phyloP scores from a whole-genome alignment of 2,329 filamentous ascomycete genomes.

The Exophiala viscosa region DNA sequence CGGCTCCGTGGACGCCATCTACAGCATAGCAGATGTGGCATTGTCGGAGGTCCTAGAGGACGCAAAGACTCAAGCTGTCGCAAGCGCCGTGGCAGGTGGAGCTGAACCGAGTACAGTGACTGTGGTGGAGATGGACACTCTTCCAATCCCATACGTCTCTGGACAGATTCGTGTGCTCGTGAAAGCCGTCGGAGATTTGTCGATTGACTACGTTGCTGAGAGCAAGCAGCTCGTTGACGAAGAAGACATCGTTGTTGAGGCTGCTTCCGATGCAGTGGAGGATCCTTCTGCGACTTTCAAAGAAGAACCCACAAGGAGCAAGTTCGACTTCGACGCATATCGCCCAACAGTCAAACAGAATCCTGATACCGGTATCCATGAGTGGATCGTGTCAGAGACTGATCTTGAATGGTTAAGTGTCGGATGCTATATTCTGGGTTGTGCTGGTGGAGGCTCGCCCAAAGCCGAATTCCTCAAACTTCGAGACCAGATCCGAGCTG shows the following conservation, averaged over 20 bases:
- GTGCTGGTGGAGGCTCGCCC: slow-evolving; percentile 47
- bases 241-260: slow-evolving; percentile 24
- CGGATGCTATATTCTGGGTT: slow-evolving; percentile 49
- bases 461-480: slow-evolving; percentile 42
- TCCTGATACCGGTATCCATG: slow-evolving; percentile 36
- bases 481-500: slow-evolving; percentile 34
- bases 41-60: slow-evolving; percentile 29
- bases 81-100: slow-evolving; percentile 16
- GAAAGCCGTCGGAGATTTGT: slow-evolving; percentile 40
- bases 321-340: slow-evolving; percentile 36
- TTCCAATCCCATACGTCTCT: slow-evolving; percentile 32
- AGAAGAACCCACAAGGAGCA: slow-evolving; percentile 11
- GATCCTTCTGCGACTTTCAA: not conserved
- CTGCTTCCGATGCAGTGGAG: slow-evolving; percentile 11
- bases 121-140: slow-evolving; percentile 36
- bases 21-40: slow-evolving; percentile 32
- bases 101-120: slow-evolving; percentile 24
- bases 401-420: slow-evolving; percentile 46
- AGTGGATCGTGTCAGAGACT: slow-evolving; percentile 45
- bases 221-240: slow-evolving; percentile 9
- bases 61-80: slow-evolving; percentile 25
- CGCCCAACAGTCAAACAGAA: slow-evolving; percentile 39
- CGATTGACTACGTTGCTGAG: slow-evolving; percentile 18
- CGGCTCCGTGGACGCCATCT: slow-evolving; percentile 51
- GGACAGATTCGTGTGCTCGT: slow-evolving; percentile 36